phyloP scores from a whole-genome alignment of 306 rosid genomes.

The Glycyrrhiza uralensis region DNA sequence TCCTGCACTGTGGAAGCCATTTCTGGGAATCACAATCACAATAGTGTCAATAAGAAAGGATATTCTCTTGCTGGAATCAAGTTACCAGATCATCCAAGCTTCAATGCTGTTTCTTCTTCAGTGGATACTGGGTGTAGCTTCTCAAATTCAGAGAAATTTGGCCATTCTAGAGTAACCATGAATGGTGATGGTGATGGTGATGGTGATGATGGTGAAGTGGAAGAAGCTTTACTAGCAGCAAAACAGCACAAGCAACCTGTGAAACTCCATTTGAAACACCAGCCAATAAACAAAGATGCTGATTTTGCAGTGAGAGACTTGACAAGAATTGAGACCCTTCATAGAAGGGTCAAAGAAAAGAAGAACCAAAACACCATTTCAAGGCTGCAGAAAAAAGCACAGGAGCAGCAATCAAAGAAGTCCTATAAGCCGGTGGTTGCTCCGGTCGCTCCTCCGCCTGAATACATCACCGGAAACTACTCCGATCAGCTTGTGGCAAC shows the following conservation, averaged over 20 bases:
- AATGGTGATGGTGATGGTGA: constrained; percentile 11
- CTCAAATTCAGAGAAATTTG: constrained; percentile 21
- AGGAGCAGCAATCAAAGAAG: constrained; percentile 12
- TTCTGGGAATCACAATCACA: constrained; percentile 34
- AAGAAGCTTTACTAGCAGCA: background rate
- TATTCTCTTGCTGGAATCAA: constrained; percentile 59
- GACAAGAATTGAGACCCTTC: constrained; percentile 66
- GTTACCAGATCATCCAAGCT: constrained; percentile 54
- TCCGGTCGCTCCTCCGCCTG: constrained; percentile 47
- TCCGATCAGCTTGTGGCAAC: constrained; percentile 69
- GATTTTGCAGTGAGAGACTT: constrained; percentile 51
- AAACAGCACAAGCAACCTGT: constrained; percentile 30
- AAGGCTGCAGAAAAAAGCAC: constrained; percentile 43
- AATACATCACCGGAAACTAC: constrained; percentile 27
- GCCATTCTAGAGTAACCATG: constrained; percentile 23
- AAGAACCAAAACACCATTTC: constrained; percentile 73
- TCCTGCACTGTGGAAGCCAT: constrained; percentile 21
- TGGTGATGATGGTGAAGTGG: background rate
- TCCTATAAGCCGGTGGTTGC: background rate
- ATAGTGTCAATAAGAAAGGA: constrained; percentile 30
- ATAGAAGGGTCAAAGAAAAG: constrained; percentile 52
- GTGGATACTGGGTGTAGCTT: constrained; percentile 42
- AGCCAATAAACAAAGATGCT: constrained; percentile 15
- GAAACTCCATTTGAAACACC: constrained; percentile 58
- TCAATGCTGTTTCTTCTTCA: constrained; percentile 48